Base-by-base conservation (phyloP, 371 early-diverging fungal species). In the Mucor lusitanicus region DNA sequence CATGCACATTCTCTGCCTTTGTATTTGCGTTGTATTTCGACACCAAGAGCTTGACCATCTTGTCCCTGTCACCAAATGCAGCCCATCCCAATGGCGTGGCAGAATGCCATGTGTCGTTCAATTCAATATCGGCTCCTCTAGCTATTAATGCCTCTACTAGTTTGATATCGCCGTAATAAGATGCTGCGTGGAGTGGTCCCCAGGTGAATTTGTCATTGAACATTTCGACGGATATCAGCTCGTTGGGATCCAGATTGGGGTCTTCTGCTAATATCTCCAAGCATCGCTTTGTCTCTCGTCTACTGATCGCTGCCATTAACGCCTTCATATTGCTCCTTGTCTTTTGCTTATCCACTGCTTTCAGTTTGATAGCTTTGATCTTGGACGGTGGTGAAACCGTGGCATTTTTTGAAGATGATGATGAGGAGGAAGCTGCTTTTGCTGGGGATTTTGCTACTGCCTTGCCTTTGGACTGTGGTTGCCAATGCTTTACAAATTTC, bases 51-150 rank as follows among this genome's bases (percentile, higher is more conserved):
- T 74, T 79, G 9, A 79, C 87, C 4, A 81, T 72, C 40, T 86
- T 76, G 53, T 80, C 77, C 17, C 70, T 72, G 48, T 81, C 92
- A 40, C 89, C 94, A 74, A 88, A 96, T 0, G 95, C 95, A 3
- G 98, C 96, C 98, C 98, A 97, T 0, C 91, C 91, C 12, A 97
- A 79, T 5, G 98, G 93, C 19, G 92, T 88, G 30, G 91, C 94
- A 3, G 81, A 80, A 71, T 95, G 90, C 92, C 94, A 91, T 13
- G 94, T 92, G 75, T 97, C 98, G 13, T 88, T 77, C 5, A 92
- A 65, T 58, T 97, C 95, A 19, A 95, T 76, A 46, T 94, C 72
- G 3, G 93, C 95, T n/a, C 92, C 93, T 55, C 82, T 78, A 3
- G 86, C 83, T 61, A 95, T 75, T 15, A 97, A 82, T 9, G 83